A percentile compares a stretch with the other conserved stretches of the same genome.
Evolutionary conservation across 2,329 filamentous ascomycete species (phyloP).

Genomic region (Coniosporium tulheliwenetii): DNA sequence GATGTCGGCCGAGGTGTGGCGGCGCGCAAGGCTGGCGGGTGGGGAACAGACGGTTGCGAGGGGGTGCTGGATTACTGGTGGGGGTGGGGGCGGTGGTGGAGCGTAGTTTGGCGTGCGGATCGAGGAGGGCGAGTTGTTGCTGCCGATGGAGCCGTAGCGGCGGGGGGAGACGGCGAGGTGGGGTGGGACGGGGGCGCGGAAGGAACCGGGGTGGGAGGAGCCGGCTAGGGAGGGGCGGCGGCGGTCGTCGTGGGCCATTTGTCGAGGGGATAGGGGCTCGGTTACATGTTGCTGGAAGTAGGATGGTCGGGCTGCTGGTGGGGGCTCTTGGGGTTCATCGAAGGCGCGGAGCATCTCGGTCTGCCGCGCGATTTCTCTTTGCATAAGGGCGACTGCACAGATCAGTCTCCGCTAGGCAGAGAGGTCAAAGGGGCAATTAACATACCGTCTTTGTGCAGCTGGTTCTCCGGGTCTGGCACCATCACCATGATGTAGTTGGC

Average conservation of each 20-base stretch:
- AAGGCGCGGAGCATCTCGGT: conserved; percentile 40
- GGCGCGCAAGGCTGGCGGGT: conserved; percentile 54
- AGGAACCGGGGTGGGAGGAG: conserved; percentile 46
- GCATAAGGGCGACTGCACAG: conserved; percentile 36
- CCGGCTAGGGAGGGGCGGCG: conserved; percentile 55
- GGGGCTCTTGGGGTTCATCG: conserved; percentile 49
- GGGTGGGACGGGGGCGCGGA: conserved; percentile 66
- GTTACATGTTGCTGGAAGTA: conserved; percentile 46
- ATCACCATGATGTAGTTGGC: conserved; percentile 59
- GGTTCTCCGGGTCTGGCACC: conserved; percentile 59
- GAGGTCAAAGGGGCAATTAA: conserved; percentile 12
- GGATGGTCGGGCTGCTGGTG: conserved; percentile 47
- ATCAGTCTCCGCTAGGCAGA: conserved; percentile 3
- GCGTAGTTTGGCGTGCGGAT: conserved; percentile 26
- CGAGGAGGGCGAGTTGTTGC: conserved; percentile 18
- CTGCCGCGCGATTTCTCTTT: conserved; percentile 47
- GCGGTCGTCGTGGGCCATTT: conserved; percentile 71
- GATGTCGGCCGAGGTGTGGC: conserved; percentile 93
- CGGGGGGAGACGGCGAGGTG: conserved; percentile 65
- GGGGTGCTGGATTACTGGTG: conserved; percentile 49
- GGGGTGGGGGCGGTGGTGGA: conserved; percentile 56
- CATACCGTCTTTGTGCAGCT: conserved; percentile 71
- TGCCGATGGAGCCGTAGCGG: conserved; percentile 75
- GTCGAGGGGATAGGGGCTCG: conserved; percentile 7
- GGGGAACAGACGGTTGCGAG: conserved; percentile 40